Evolutionary conservation across 371 early-diverging fungal species (phyloP).

Genomic region (Circinella minor): DNA sequence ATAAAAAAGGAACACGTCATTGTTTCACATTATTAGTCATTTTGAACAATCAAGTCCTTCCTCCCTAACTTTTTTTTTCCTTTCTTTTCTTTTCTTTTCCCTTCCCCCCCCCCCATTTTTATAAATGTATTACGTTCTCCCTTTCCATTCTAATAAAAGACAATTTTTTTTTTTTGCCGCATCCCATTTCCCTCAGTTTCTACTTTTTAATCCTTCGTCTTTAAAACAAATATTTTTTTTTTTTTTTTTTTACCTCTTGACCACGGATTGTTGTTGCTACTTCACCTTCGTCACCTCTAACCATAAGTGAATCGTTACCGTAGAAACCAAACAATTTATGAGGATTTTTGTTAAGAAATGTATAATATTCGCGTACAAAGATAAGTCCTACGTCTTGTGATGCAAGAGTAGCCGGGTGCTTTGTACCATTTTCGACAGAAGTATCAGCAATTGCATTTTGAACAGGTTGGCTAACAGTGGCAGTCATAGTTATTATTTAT

Average conservation of each 20-base stretch:
- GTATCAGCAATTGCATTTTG: conserved; percentile 15
- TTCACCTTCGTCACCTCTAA: conserved; percentile 88
- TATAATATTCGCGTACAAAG: conserved; percentile 97
- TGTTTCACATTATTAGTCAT: not conserved
- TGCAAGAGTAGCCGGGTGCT: conserved; percentile 17
- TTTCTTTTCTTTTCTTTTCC: not conserved
- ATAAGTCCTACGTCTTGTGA: conserved; percentile 87
- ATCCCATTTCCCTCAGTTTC: no score
- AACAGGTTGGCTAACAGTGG: conserved; percentile 29
- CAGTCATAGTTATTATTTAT: conserved; percentile 22
- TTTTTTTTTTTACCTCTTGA: conserved; percentile 34
- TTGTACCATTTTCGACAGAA: conserved; percentile 20
- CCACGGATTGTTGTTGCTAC: conserved; percentile 31
- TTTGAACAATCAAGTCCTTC: not conserved
- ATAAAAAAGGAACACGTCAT: conserved; percentile 8
- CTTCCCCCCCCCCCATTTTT: not conserved
- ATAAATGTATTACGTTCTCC: not conserved
- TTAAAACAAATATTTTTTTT: not conserved
- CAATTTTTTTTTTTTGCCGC: no score
- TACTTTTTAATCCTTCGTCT: no score
- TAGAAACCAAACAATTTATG: conserved; percentile 87
- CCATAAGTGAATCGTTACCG: conserved; percentile 76
- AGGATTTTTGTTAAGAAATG: conserved; percentile 88
- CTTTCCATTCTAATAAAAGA: no score
- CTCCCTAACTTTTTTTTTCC: not conserved